Conservation (phyloP, 2,329 filamentous ascomycete genomes). For the Ophiostoma australiae region DNA sequence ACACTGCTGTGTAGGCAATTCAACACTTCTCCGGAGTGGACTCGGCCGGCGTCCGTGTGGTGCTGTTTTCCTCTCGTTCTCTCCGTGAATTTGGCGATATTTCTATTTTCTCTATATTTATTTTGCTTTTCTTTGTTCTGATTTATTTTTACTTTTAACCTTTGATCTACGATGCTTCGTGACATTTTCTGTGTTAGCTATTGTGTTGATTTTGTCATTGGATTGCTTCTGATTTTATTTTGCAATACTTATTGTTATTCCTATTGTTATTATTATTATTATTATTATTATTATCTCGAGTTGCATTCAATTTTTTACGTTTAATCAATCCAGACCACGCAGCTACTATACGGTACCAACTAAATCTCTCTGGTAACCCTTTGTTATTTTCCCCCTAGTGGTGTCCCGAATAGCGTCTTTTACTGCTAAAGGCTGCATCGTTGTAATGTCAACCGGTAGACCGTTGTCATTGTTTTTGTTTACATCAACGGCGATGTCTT, state of each 20-base stretch:
- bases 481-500: background rate
- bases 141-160: slow-evolving; percentile 1
- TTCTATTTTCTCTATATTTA: background rate
- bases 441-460: background rate
- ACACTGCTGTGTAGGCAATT: background rate
- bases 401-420: background rate
- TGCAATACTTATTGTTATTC: background rate
- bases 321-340: background rate
- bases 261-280: background rate
- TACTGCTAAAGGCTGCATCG: background rate
- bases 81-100: background rate
- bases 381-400: background rate
- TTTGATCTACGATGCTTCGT: background rate
- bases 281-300: too few relatives aligned
- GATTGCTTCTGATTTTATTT: background rate
- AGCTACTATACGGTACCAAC: background rate
- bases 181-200: background rate
- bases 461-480: slow-evolving; percentile 4
- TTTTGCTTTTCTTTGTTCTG: background rate
- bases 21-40: background rate
- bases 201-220: background rate
- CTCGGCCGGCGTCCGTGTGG: background rate
- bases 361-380: slow-evolving; percentile 5
- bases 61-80: background rate
- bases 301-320: too few relatives aligned